These are phyloP conservation scores for Cinchona pubescens DNA, from an alignment of 257 asterid genomes.

Conservation along the genomic window DNA sequence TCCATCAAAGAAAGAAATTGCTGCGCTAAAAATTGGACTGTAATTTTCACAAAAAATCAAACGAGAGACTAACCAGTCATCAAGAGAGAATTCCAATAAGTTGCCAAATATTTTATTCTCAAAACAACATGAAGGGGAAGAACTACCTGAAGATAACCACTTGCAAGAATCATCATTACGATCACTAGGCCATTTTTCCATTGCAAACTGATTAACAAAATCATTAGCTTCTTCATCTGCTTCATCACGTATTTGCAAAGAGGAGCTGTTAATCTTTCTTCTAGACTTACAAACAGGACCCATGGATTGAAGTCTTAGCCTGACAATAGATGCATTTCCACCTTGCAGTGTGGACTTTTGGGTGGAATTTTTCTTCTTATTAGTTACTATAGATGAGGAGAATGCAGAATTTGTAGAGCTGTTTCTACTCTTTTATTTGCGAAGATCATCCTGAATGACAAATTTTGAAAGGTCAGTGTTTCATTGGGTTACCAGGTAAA, in stretches of 20 bases:
- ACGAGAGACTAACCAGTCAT: slow-evolving; percentile 17
- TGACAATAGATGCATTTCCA: background rate
- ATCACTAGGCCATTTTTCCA: slow-evolving; percentile 3
- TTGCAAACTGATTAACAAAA: background rate
- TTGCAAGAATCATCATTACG: slow-evolving; percentile 1
- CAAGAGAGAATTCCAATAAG: slow-evolving; percentile 13
- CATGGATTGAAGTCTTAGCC: background rate
- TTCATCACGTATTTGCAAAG: background rate
- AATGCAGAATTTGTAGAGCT: background rate
- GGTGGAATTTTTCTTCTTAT: background rate
- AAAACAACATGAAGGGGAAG: slow-evolving; percentile 23
- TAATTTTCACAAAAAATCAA: background rate
- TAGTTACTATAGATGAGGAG: slow-evolving; percentile 2
- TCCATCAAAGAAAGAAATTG: slow-evolving; percentile 12
- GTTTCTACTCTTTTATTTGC: background rate
- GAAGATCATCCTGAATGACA: background rate
- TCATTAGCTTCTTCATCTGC: slow-evolving; percentile 3
- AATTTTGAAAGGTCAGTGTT: background rate
- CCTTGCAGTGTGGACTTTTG: background rate
- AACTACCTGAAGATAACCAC: slow-evolving; percentile 17
- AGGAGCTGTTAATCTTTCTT: background rate
- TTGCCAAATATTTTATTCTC: slow-evolving; percentile 7
- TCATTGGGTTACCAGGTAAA: background rate
- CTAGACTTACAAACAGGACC: slow-evolving; percentile 18
- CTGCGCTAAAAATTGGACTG: background rate